A percentile compares a stretch with the other conserved stretches of the same genome.
These are phyloP conservation scores for Phytophthora syringae DNA, from an alignment of 352 stramenopile species.

Conservation along the genomic window DNA sequence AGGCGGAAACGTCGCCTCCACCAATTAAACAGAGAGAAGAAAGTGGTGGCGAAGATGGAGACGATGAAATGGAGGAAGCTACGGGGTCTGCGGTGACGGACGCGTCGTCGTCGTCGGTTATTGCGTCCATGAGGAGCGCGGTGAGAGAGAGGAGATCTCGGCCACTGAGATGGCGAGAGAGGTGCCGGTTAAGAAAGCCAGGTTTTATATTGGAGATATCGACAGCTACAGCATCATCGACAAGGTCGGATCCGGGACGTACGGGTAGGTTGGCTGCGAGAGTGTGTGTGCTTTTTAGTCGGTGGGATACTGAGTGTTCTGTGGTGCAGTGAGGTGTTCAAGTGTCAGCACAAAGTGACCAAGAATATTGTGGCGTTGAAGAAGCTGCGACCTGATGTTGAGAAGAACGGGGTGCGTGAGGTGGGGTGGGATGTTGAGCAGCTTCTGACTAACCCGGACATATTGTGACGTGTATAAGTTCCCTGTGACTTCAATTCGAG, in stretches of 20 bases:
- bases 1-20: neutral
- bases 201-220: slow-evolving; percentile 88
- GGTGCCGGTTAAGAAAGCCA: slow-evolving; percentile 43
- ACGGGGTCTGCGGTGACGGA: slow-evolving; percentile 9
- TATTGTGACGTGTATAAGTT: slow-evolving; percentile 60
- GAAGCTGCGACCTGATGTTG: slow-evolving; percentile 83
- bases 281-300: no score
- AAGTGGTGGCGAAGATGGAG: slow-evolving; percentile 37
- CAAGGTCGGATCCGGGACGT: slow-evolving; percentile 87
- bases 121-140: slow-evolving; percentile 74
- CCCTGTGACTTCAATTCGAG: slow-evolving; percentile 95
- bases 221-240: slow-evolving; percentile 91
- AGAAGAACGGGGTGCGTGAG: slow-evolving; percentile 78
- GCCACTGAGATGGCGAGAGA: slow-evolving; percentile 51
- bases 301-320: slow-evolving; percentile 3
- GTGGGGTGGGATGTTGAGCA: neutral
- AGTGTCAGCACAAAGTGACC: slow-evolving; percentile 87
- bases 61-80: slow-evolving; percentile 36
- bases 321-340: slow-evolving; percentile 83
- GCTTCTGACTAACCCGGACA: neutral
- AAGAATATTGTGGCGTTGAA: slow-evolving; percentile 90
- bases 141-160: slow-evolving; percentile 82
- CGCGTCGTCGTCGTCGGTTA: slow-evolving; percentile 59
- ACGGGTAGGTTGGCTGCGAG: slow-evolving; percentile 70
- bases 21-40: slow-evolving; percentile 30